A percentile compares a stretch with the other conserved stretches of the same genome.
phyloP scores from a whole-genome alignment of 225 moss, liverwort and hornwort genomes.

The Physcomitrium patens region DNA sequence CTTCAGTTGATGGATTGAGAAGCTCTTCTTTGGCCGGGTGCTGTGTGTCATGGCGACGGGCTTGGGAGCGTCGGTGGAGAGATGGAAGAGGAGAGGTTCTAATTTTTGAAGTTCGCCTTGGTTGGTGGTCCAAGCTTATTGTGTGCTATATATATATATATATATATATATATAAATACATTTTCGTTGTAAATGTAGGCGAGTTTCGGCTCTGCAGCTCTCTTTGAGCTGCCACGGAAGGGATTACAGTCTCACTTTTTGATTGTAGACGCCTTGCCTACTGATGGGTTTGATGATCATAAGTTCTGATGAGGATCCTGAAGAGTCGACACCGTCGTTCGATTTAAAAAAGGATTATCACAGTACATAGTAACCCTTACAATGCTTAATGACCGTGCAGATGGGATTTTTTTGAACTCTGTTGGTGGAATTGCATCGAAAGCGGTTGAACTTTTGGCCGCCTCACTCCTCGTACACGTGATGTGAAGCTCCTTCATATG shows the following conservation, averaged over 20 bases:
- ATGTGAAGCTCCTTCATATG: not conserved
- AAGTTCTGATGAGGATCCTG: not conserved
- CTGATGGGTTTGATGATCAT: not conserved
- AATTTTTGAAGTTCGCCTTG: not conserved
- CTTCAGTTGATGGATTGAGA: not conserved
- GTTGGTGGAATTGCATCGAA: not conserved
- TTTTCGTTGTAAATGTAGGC: conserved; percentile 8
- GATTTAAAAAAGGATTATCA: not conserved
- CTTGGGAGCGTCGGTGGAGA: not conserved
- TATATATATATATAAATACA: too few relatives aligned
- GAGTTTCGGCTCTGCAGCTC: conserved; percentile 4
- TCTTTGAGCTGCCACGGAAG: conserved; percentile 21
- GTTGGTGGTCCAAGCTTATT: conserved; percentile 3
- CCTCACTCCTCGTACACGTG: conserved; percentile 6
- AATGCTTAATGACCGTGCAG: not conserved
- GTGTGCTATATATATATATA: too few relatives aligned
- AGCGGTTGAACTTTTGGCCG: conserved; percentile 5
- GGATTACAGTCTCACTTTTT: not conserved
- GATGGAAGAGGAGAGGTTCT: conserved; percentile 7
- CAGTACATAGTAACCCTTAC: not conserved
- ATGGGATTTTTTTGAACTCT: not conserved
- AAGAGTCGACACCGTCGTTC: not conserved
- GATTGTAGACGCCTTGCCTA: not conserved
- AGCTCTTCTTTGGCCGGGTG: not conserved
- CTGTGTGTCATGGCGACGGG: conserved; percentile 9